Evolutionary conservation across 345 rosid genomes (phyloP), one percentile per base, ranked within the genome.

Genomic region (Syzygium jambos): DNA sequence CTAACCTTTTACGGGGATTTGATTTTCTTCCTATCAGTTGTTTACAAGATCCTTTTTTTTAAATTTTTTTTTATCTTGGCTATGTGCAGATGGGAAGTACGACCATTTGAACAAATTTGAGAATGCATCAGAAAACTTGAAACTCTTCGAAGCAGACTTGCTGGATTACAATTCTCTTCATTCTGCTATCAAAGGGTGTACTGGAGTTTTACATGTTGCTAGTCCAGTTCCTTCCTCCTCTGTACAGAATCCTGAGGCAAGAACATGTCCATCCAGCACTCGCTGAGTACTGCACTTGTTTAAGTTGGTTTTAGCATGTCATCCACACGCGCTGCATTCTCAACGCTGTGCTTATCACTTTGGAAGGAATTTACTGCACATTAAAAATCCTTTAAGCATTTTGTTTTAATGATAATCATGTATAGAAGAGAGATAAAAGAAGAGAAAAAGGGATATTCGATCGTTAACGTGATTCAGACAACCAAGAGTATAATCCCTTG

Each of bases 141-240:
- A 91, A 90, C 95, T 93, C 68, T 91, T 94, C 87, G 90, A 94
- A 92, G 98, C 95, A 49, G 97, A 94, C 38, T 80, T 95, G 88
- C 56, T 94, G 49, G 95, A 94, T 88, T 94, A 91, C 65, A 86
- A 86, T 6, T 88, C 97, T 57, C 89, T 95, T 34, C 86, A 8
- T 51, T 86, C 90, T 19, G 96, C 97, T 1, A 89, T 94, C 25
- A 21, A 84, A 41, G 97, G 98, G 27, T 96, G 95, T 86, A 78
- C 3, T 14, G 96, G 95, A 6, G 96, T 95, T 83, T 92, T 96
- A 89, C 99, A 95, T 90, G 95, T 93, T 2, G 98, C 96, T 78
- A 89, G 90, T 52, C 98, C 96, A 0, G 95, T 95, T 90, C 95
- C 95, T 30, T 68, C 90, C 68, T 13, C 91, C 84, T 34, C 90